phyloP scores from a whole-genome alignment of 768 basidiomycete genomes.

The Sporobolomyces phaffii region DNA sequence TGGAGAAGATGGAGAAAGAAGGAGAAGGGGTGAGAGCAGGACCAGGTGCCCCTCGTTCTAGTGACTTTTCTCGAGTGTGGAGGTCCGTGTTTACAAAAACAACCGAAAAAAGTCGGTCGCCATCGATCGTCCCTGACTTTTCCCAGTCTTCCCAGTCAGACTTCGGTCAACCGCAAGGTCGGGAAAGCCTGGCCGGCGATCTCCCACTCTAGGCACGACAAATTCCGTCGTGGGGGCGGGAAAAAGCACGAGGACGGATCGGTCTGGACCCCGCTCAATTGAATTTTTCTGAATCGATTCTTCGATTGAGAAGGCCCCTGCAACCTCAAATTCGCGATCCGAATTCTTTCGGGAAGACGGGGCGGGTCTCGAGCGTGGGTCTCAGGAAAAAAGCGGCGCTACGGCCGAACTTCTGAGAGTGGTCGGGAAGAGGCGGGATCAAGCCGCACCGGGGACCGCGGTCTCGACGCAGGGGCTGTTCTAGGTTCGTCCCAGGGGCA shows the following conservation, averaged over 20 bases:
- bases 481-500: no score
- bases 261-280: neutral
- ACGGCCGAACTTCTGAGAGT: no score
- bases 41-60: neutral
- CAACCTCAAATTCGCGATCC: neutral
- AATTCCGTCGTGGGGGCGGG: neutral
- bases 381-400: no score
- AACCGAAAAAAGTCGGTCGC: neutral
- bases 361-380: neutral
- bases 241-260: neutral
- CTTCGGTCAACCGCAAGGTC: neutral
- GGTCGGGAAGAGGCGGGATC: no score
- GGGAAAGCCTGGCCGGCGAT: conserved; percentile 1
- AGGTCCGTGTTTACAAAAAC: neutral
- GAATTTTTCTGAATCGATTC: neutral
- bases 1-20: conserved; percentile 5
- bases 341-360: no score
- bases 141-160: neutral
- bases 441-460: no score
- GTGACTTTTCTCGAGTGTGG: neutral
- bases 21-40: neutral
- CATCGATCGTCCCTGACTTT: conserved; percentile 2
- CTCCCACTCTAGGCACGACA: neutral
- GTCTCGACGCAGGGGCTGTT: no score
- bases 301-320: neutral